A percentile compares a stretch with the other conserved stretches of the same genome.
These are phyloP conservation scores for Chamaecrista fasciculata DNA, from an alignment of 306 rosid genomes.

Conservation along the genomic window DNA sequence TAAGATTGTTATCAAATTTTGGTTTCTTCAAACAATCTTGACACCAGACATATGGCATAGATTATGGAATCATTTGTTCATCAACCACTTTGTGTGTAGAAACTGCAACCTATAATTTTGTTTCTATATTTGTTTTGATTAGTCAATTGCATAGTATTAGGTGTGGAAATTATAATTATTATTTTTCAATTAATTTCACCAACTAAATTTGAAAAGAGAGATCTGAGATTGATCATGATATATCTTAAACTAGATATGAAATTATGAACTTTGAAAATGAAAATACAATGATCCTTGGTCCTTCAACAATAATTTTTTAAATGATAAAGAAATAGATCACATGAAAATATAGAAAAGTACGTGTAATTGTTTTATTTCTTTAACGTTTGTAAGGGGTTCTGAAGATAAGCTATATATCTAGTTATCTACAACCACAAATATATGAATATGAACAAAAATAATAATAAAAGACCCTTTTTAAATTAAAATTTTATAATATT, in stretches of 20 bases:
- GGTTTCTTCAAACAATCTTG: constrained; percentile 23
- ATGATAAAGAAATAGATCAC: neutral
- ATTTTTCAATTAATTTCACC: too few species aligned
- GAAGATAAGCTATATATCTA: too few species aligned
- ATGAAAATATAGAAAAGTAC: neutral
- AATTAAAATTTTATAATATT: too few species aligned
- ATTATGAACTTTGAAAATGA: neutral
- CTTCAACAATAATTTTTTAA: neutral
- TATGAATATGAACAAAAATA: neutral
- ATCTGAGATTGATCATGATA: neutral
- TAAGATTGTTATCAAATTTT: neutral
- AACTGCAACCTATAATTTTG: neutral
- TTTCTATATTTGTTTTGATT: too few species aligned
- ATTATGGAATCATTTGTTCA: constrained; percentile 35
- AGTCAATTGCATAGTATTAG: neutral
- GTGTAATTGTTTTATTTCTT: neutral
- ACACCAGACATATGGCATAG: constrained; percentile 29
- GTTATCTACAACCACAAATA: neutral
- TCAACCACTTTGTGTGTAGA: neutral
- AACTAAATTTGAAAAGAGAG: neutral
- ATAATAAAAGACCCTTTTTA: too few species aligned
- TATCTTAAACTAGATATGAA: neutral
- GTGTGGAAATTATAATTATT: neutral
- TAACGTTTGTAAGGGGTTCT: neutral
- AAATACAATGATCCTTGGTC: neutral